Base-by-base conservation (phyloP, 192 early-diverging fungal genomes). In the Mortierella antarctica region DNA sequence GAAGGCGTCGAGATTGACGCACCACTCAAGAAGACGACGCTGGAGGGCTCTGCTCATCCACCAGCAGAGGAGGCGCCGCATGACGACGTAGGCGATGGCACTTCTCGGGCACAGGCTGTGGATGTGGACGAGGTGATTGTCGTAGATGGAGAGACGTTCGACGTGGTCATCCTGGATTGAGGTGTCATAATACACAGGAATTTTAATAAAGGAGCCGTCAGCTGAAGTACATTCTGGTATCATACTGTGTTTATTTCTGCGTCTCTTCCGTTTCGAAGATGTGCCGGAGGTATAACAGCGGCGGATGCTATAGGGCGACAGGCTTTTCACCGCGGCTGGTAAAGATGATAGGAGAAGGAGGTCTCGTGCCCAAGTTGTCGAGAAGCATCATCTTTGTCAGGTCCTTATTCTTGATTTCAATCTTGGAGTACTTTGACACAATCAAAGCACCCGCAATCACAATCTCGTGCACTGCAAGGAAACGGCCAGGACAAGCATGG, bases 401-500 rank as follows among this genome's bases (percentile, higher is more conserved):
- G n/a, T 39, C 5, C 8, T 31, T 47, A 20, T 76, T 62, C 31
- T 69, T 20, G 39, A 67, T 63, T 54, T 74, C 61, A 4, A 76
- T 55, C 41, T 53, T 68, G 18, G 73, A 75, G 68, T 84, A 86
- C 58, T 67, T 80, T 15, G 74, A 65, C 8, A 86, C 70, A 0
- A 86, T 41, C 41, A 84, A 11, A 0, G 68, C 23, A 6, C 70
- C 51, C 14, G 84, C 57, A 5, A 76, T 80, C 67, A 83, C 82
- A 50, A 86, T 68, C 20, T 84, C 83, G 40, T 84, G 85, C 46
- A 86, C 71, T 21, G 85, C 85, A 65, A 86, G 73, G 39, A 81
- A 80, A 0, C 85, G 85, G n/a, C 85, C 85, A 41, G 85, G 85
- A 51, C 85, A 86, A n/a, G 83, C 80, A 59, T 80, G 81, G 63